Base-by-base conservation (phyloP, 495 filamentous ascomycete genomes). In the Xylaria intraflava region DNA sequence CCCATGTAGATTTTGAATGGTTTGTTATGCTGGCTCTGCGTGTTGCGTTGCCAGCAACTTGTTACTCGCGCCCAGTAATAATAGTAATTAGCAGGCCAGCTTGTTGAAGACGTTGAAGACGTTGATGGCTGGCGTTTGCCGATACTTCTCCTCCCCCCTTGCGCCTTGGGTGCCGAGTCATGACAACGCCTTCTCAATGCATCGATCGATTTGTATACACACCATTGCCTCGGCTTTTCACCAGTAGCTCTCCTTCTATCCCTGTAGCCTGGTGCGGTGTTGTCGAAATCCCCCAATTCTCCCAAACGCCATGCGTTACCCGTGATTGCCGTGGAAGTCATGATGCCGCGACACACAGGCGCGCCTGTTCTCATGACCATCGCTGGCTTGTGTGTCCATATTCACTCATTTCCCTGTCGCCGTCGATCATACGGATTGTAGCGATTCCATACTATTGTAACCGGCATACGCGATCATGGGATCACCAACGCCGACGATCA, bases 401-500 rank as follows among this genome's bases (percentile, higher is more conserved):
- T 12, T 12, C 26, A 12, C 19, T 24, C 8, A 30, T 24, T 14
- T 19, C 38, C 20, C 16, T 26, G 6, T 7, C 11, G 12, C 12
- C 17, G 14, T 3, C 11, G 27, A 29, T 17, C 38, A 53, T 55
- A 54, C 23, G 12, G 58, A 61, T 46, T 62, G 56, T 56, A 62
- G 53, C 19, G 61, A 62, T 51, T 66, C 61, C 61, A 66, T 64
- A 43, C 63, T 62, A 41, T 41, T 53, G 55, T 72, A 72, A 26
- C 68, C 65, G 16, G 65, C 65, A 45, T 69, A 72, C 26, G 52
- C 52, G 33, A 77, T 75, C 73, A 76, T 75, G 24, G 74, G 72
- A 42, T 77, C 74, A 16, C 69, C 72, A 53, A 75, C 67, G n/a
- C 73, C 73, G 55, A 75, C 59, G 72, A 76, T 78, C 17, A 75